phyloP scores from a whole-genome alignment of 2,329 filamentous ascomycete species.

The Clathrospora elynae region DNA sequence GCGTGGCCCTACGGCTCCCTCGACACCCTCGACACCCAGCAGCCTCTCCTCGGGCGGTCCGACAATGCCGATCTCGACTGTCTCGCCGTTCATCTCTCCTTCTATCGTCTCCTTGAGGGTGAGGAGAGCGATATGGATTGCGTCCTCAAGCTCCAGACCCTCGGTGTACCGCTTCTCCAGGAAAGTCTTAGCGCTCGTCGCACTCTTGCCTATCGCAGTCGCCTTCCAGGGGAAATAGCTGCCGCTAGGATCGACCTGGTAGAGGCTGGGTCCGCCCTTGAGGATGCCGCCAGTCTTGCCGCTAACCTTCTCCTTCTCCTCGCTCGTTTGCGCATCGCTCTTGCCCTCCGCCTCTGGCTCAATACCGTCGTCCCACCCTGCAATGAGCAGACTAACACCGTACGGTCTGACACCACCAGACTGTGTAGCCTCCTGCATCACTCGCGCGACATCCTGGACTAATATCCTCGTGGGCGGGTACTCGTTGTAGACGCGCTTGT shows the following conservation, averaged over 20 bases:
- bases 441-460: conserved; percentile 94
- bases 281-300: conserved; percentile 94
- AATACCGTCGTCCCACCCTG: conserved; percentile 97
- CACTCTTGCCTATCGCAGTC: conserved; percentile 97
- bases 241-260: conserved; percentile 98
- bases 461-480: conserved; percentile 99
- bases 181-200: conserved; percentile 98
- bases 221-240: conserved; percentile 99
- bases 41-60: conserved; percentile 92
- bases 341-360: conserved; percentile 78
- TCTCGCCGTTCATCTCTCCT: conserved; percentile 98
- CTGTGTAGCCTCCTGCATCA: conserved; percentile 99
- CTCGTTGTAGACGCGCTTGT: conserved; percentile 99
- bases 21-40: conserved; percentile 86
- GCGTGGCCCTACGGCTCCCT: conserved; percentile 80
- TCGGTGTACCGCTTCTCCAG: conserved; percentile 99
- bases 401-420: conserved; percentile 97
- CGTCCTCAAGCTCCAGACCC: conserved; percentile 94
- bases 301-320: conserved; percentile 71
- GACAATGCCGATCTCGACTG: conserved; percentile 97
- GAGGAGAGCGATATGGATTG: conserved; percentile 95
- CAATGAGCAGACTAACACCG: conserved; percentile 92
- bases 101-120: conserved; percentile 99
- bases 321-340: conserved; percentile 57
- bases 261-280: conserved; percentile 95